Conservation (phyloP, 768 basidiomycete species). For the Mycena metata region DNA sequence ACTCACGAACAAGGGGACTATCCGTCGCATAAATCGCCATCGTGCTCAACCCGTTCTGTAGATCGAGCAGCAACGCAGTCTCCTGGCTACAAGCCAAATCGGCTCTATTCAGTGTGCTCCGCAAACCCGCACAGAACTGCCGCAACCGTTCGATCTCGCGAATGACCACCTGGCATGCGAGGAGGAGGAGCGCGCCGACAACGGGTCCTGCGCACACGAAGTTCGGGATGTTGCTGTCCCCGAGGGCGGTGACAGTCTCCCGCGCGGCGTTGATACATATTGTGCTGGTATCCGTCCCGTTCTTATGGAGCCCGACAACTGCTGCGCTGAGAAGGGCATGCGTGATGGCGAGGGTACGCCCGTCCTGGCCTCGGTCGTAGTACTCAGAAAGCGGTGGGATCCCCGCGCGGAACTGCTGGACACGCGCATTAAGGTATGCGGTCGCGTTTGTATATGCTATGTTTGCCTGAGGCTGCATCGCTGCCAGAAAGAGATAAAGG, state of each 20-base stretch:
- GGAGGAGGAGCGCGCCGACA: constrained; percentile 37
- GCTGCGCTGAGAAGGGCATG: constrained; percentile 37
- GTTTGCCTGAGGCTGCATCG: constrained; percentile 29
- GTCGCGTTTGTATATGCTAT: constrained; percentile 31
- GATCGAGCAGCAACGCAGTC: constrained; percentile 26
- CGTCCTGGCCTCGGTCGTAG: constrained; percentile 20
- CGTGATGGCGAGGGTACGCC: constrained; percentile 31
- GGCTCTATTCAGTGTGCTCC: constrained; percentile 28
- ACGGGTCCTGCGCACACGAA: constrained; percentile 31
- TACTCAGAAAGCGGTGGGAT: constrained; percentile 29
- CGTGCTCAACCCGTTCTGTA: constrained; percentile 36
- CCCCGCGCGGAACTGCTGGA: constrained; percentile 32
- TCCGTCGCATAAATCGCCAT: constrained; percentile 32
- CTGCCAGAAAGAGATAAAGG: constrained; percentile 6
- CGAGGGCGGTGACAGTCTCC: constrained; percentile 28
- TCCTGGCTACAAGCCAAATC: constrained; percentile 28
- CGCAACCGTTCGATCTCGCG: constrained; percentile 33
- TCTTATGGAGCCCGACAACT: constrained; percentile 38
- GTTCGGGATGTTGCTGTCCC: constrained; percentile 31
- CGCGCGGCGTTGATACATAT: constrained; percentile 33
- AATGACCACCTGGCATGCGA: constrained; percentile 33
- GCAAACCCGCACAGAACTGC: constrained; percentile 28
- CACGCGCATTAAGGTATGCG: constrained; percentile 27
- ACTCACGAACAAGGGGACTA: constrained; percentile 37
- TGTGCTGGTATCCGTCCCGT: constrained; percentile 18